Conservation (phyloP, 2,329 filamentous ascomycete genomes). For the Colletotrichum musicola region DNA sequence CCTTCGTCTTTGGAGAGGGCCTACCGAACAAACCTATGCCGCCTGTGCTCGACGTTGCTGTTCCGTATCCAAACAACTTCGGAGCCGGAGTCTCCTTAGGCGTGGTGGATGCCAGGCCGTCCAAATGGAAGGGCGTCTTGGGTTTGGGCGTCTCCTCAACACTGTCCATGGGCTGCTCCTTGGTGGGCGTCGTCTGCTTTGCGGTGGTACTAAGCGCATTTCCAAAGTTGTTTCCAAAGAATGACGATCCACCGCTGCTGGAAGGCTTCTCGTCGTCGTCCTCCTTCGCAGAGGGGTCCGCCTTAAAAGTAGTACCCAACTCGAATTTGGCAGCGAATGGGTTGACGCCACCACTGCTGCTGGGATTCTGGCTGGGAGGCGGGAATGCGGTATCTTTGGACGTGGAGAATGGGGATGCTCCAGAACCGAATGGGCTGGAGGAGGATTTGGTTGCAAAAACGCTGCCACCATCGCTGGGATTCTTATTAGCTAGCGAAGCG, state of each 20-base stretch:
- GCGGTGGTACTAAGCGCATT: conserved; percentile 66
- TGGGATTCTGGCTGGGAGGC: conserved; percentile 51
- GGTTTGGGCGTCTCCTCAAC: conserved; percentile 51
- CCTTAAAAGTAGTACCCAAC: conserved; percentile 75
- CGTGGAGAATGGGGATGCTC: conserved; percentile 48
- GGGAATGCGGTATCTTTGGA: conserved; percentile 55
- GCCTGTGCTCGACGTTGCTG: conserved; percentile 42
- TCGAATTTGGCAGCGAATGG: conserved; percentile 67
- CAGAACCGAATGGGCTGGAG: conserved; percentile 48
- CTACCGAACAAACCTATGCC: conserved; percentile 44
- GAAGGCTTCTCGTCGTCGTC: conserved; percentile 68
- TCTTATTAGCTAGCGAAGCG: conserved; percentile 57
- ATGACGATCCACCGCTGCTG: conserved; percentile 56
- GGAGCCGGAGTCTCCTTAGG: conserved; percentile 66
- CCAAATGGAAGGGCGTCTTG: conserved; percentile 44
- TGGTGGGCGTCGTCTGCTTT: conserved; percentile 54
- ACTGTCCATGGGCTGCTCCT: conserved; percentile 67
- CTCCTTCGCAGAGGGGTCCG: conserved; percentile 68
- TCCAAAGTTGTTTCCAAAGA: conserved; percentile 74
- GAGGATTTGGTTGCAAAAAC: conserved; percentile 57
- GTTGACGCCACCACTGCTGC: conserved; percentile 56
- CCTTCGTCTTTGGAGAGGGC: conserved; percentile 37
- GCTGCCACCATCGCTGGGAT: conserved; percentile 50
- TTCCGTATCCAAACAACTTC: conserved; percentile 52
- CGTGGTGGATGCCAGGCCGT: conserved; percentile 53